Conservation (phyloP, 441 rosid genomes). For the Populus hybrid region DNA sequence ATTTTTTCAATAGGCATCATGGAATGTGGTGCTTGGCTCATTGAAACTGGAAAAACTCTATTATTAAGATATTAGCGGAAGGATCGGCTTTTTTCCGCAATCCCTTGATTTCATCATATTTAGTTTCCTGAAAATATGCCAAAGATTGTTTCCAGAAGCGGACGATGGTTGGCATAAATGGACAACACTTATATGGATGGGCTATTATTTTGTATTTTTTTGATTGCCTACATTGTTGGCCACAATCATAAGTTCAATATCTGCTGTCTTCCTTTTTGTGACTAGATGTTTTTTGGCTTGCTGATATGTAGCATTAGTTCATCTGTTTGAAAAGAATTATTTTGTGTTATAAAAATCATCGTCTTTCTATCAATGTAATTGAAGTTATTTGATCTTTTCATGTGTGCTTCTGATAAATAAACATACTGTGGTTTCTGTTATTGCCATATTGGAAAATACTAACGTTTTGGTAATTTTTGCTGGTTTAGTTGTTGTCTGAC, state of each 20-base stretch:
- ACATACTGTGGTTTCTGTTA: not conserved
- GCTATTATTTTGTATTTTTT: not conserved
- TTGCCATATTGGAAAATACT: conserved; percentile 4
- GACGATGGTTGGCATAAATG: too few species aligned
- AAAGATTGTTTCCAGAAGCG: too few species aligned
- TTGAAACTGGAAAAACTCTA: too few species aligned
- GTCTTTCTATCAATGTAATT: not conserved
- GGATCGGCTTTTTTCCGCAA: too few species aligned
- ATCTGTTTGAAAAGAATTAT: too few species aligned
- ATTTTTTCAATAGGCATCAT: not conserved
- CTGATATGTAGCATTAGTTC: not conserved
- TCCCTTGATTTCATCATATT: too few species aligned
- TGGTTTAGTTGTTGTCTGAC: conserved; percentile 31
- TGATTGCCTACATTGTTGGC: conserved; percentile 9
- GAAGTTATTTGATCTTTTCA: not conserved
- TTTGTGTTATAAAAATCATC: not conserved
- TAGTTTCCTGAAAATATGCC: too few species aligned
- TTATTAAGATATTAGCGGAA: too few species aligned
- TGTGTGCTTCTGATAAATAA: conserved; percentile 1
- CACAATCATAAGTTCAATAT: conserved; percentile 3
- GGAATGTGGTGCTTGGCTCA: not conserved
- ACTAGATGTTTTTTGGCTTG: conserved; percentile 1
- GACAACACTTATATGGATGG: too few species aligned
- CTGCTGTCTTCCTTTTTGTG: not conserved
- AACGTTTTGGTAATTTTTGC: conserved; percentile 13